phyloP scores from a whole-genome alignment of 257 asterid genomes.

The Eustoma russellianum region DNA sequence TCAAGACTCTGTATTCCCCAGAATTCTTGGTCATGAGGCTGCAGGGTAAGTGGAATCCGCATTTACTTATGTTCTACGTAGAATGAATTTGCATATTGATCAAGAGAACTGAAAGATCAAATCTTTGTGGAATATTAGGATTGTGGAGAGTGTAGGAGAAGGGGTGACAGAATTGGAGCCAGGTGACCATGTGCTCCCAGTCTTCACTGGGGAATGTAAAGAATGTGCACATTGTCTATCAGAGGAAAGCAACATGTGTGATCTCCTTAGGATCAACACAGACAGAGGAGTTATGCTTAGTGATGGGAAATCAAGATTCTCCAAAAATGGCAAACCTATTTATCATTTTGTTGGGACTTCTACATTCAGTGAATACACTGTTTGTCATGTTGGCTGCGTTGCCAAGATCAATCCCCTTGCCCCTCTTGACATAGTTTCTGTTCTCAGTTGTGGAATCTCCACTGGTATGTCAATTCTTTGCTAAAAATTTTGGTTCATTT shows the following conservation, averaged over 20 bases:
- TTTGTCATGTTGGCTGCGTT: slow-evolving; percentile 67
- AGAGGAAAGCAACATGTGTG: slow-evolving; percentile 71
- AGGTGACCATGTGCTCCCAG: slow-evolving; percentile 80
- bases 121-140: slow-evolving; percentile 19
- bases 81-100: background rate
- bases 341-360: slow-evolving; percentile 76
- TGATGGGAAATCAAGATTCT: slow-evolving; percentile 52
- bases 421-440: slow-evolving; percentile 74
- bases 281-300: slow-evolving; percentile 66
- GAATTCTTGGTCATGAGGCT: slow-evolving; percentile 81
- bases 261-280: slow-evolving; percentile 63
- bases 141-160: slow-evolving; percentile 83
- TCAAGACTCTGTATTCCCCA: slow-evolving; percentile 66
- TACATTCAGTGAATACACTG: slow-evolving; percentile 71
- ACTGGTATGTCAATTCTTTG: slow-evolving; percentile 36
- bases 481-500: background rate
- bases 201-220: slow-evolving; percentile 79
- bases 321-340: slow-evolving; percentile 64
- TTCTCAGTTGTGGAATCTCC: slow-evolving; percentile 74
- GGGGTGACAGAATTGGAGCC: slow-evolving; percentile 57
- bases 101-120: background rate
- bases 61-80: background rate
- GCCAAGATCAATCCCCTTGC: slow-evolving; percentile 68
- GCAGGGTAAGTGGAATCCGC: slow-evolving; percentile 44
- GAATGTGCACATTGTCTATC: slow-evolving; percentile 71